Evolutionary conservation across 2,329 filamentous ascomycete genomes (phyloP).

Genomic region (Aureobasidium sp.): DNA sequence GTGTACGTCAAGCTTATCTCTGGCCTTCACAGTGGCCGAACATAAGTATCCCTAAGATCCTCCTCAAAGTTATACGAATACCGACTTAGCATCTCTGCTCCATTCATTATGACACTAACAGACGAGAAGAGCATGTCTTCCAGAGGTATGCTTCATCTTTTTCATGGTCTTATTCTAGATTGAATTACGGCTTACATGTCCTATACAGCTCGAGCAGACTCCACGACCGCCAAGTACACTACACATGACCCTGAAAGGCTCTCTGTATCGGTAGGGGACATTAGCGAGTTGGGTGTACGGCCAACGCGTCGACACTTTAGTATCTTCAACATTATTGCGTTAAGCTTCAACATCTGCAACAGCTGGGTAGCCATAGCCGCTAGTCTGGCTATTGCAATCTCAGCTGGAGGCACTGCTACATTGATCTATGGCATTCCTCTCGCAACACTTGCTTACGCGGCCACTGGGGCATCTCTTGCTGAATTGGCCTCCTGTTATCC

Average conservation of each 20-base stretch:
- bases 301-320: conserved; percentile 55
- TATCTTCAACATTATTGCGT: conserved; percentile 45
- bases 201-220: neutral
- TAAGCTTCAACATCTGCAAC: conserved; percentile 52
- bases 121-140: neutral
- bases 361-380: conserved; percentile 55
- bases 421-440: conserved; percentile 20
- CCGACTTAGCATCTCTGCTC: neutral
- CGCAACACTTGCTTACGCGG: conserved; percentile 16
- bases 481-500: conserved; percentile 17
- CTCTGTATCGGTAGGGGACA: neutral
- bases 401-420: conserved; percentile 28
- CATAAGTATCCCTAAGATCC: neutral
- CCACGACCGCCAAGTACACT: neutral
- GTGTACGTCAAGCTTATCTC: neutral
- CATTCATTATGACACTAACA: neutral
- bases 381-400: conserved; percentile 47
- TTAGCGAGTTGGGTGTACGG: neutral
- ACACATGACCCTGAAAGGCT: neutral
- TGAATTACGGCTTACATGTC: neutral
- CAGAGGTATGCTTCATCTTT: neutral
- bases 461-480: conserved; percentile 20
- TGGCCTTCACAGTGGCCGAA: neutral
- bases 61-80: neutral
- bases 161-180: neutral